Evolutionary conservation across 257 asterid species (phyloP), one percentile per base, ranked within the genome.

Genomic region (Linaria vulgaris): DNA sequence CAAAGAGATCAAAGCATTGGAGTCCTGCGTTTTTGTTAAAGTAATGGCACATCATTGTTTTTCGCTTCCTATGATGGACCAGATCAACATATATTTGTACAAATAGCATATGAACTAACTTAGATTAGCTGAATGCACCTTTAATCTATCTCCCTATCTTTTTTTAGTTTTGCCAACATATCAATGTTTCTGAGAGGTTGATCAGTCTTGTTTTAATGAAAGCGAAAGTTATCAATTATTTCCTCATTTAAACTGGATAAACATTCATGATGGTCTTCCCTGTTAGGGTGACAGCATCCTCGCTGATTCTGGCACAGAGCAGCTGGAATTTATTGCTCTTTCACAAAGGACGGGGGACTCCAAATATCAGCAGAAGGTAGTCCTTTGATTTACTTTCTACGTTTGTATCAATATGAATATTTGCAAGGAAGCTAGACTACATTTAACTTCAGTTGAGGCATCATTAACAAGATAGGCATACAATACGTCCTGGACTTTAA

Each of bases 231-330:
- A 41, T 61, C 34, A 10, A 41, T 22, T 59, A 37, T 12, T 39
- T 45, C 12, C 52, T 21, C 63, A 12, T 39, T 38, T 53, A 37
- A 4, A 13, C 45, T 55, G 41, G 64, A 37, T 20, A 25, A n/a
- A 61, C 61, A n/a, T 64, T 15, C 55, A 8, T 64, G n/a, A 17
- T 46, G 37, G 25, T 66, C 51, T 74, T 63, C 71, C 57, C 54
- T 60, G 72, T 63, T 75, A 94, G 99, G 99, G 99, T 74, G 87
- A 87, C 71, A 94, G 99, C 76, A 85, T 94, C 77, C 81, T 94
- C 78, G 99, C 99, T 56, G 96, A 90, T 83, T 87, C 97, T 64
- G 96, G 90, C 71, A 87, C 99, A 24, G 97, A 94, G 84, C 97
- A 90, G 80, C 82, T 94, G 77, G 99, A 90, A 75, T 94, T 94